phyloP scores from a whole-genome alignment of 1,284 basidiomycete species.

The Leccinum pachyderme region DNA sequence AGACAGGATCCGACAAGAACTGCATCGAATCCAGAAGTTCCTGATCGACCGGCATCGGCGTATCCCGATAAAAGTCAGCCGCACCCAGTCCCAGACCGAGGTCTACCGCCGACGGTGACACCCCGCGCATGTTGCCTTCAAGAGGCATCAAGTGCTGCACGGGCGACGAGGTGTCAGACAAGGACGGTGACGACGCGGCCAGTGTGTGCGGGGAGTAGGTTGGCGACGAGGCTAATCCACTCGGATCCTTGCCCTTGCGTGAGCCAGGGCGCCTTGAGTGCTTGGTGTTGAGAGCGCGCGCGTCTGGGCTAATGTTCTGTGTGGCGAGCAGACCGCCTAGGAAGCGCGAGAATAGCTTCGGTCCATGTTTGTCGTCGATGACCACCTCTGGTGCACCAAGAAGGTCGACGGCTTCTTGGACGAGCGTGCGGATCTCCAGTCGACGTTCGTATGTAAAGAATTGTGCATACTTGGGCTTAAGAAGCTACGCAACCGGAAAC shows the following conservation, averaged over 20 bases:
- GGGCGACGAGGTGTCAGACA: constrained; percentile 20
- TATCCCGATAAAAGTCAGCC: constrained; percentile 44
- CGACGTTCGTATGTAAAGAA: constrained; percentile 57
- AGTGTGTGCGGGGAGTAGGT: constrained; percentile 4
- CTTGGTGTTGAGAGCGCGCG: constrained; percentile 27
- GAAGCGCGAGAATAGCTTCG: constrained; percentile 73
- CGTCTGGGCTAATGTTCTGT: constrained; percentile 47
- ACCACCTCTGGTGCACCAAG: constrained; percentile 63
- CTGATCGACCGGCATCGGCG: constrained; percentile 51
- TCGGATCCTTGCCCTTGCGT: constrained; percentile 14
- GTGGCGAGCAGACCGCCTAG: constrained; percentile 63
- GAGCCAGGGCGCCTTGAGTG: constrained; percentile 11
- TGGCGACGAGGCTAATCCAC: constrained; percentile 12
- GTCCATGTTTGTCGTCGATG: constrained; percentile 73
- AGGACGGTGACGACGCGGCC: constrained; percentile 14
- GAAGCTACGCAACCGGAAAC: constrained; percentile 42
- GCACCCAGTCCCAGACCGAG: constrained; percentile 32
- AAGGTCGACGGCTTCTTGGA: constrained; percentile 64
- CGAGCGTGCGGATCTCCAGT: constrained; percentile 55
- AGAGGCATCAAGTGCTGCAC: constrained; percentile 10
- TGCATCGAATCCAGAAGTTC: constrained; percentile 63
- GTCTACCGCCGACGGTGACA: constrained; percentile 14
- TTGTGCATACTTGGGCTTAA: constrained; percentile 68
- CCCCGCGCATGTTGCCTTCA: constrained; percentile 4
- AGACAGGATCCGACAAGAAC: constrained; percentile 49